Base-by-base conservation (phyloP, 495 filamentous ascomycete genomes). In the Podospora bellae-mahoneyi region DNA sequence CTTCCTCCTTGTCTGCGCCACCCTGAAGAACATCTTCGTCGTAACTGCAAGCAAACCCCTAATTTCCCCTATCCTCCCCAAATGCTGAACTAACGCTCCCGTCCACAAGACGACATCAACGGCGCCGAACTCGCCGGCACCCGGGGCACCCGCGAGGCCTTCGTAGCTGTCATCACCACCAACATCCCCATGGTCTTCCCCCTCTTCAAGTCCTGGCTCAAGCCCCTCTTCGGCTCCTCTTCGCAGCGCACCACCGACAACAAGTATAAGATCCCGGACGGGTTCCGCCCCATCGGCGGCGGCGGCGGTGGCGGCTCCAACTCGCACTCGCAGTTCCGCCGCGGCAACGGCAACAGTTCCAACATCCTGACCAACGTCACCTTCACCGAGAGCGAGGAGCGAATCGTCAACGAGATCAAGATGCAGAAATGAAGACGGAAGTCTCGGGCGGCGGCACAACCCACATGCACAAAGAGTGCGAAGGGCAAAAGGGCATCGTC, bases 121-220 rank as follows among this genome's bases (percentile, higher is more conserved):
- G 84, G 84, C 54, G 83, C 83, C 18, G 72, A 82, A 55, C 71
- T 80, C 1, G 81, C 82, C 16, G 80, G 80, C 26, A 78, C 78
- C 48, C 85, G 83, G 84, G 82, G 82, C 10, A 83, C 82, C 0
- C 79, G 84, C 5, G 84, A 85, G 65, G 80, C 83, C 23, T 85
- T 86, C 64, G 83, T 84, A 55, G 79, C 83, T 10, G 81, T 84
- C 5, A 68, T 85, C 23, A 85, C 80, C 0, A 84, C 81, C 57
- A 85, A 85, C 69, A 76, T 86, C 0, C 84, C 83, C 4, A 84
- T 85, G 81, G 71, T 86, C 15, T 85, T 85, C 78, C 83, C 83
- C 44, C 75, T 85, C 4, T 54, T 84, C 68, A 78, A 80, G 64
- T 64, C 66, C 7, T 84, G 81, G 81, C 73, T 86, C 18, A 70